Percentiles rank a stretch among this genome's conserved stretches.
Evolutionary conservation across 257 asterid genomes (phyloP).

Genomic region (Plantago elongata): DNA sequence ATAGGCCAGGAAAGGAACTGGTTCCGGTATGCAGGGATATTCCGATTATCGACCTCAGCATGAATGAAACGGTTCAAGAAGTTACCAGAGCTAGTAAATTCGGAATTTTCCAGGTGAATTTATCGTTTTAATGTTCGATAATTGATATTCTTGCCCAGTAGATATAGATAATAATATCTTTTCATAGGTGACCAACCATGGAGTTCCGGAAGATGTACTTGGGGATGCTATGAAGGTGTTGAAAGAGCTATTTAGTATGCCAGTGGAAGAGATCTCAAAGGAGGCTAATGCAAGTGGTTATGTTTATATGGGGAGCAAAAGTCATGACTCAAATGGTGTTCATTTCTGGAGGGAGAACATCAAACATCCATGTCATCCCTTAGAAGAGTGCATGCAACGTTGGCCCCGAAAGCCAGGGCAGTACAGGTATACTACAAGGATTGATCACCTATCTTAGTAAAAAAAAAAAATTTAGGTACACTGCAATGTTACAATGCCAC

Average conservation of each 20-base stretch:
- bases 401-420: conserved; percentile 57
- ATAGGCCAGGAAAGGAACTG: conserved; percentile 41
- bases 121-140: not conserved
- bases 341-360: conserved; percentile 63
- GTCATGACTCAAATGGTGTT: conserved; percentile 26
- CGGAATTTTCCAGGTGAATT: conserved; percentile 47
- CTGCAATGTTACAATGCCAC: too few species aligned
- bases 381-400: conserved; percentile 38
- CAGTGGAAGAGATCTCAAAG: conserved; percentile 31
- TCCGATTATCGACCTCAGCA: conserved; percentile 43
- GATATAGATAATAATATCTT: not conserved
- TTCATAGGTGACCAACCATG: conserved; percentile 45
- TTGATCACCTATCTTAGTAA: too few species aligned
- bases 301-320: conserved; percentile 37
- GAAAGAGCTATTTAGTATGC: conserved; percentile 35
- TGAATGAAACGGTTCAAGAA: conserved; percentile 18
- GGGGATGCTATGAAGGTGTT: conserved; percentile 26
- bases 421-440: conserved; percentile 47
- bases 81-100: conserved; percentile 42
- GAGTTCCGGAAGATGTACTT: conserved; percentile 31
- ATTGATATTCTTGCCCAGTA: not conserved
- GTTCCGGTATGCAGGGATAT: conserved; percentile 33
- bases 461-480: too few species aligned
- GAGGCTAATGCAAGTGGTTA: conserved; percentile 40
- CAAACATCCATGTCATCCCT: conserved; percentile 58